phyloP scores from a whole-genome alignment of 2,329 filamentous ascomycete species.

The Exophiala xenobiotica region DNA sequence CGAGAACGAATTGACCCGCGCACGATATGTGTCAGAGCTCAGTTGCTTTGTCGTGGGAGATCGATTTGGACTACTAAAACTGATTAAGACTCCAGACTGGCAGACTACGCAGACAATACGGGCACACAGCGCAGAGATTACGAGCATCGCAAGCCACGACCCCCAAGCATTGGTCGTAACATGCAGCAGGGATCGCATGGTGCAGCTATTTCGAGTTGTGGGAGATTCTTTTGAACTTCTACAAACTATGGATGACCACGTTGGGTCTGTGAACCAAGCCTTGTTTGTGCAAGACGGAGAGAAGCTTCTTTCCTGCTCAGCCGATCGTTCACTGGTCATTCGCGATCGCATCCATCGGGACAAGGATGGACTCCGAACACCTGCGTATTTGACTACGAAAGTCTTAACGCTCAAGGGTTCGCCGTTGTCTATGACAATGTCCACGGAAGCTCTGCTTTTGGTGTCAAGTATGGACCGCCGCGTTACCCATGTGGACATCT shows the following conservation, averaged over 20 bases:
- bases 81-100: slow-evolving; percentile 48
- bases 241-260: slow-evolving; percentile 89
- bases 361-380: slow-evolving; percentile 49
- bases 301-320: slow-evolving; percentile 78
- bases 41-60: slow-evolving; percentile 78
- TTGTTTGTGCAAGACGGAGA: slow-evolving; percentile 70
- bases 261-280: slow-evolving; percentile 76
- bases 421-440: slow-evolving; percentile 77
- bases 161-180: slow-evolving; percentile 70
- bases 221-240: slow-evolving; percentile 68
- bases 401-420: slow-evolving; percentile 82
- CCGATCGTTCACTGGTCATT: slow-evolving; percentile 83
- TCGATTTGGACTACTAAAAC: slow-evolving; percentile 73
- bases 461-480: slow-evolving; percentile 64
- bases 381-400: slow-evolving; percentile 74
- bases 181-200: slow-evolving; percentile 84
- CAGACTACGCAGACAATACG: slow-evolving; percentile 69
- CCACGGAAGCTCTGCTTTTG: slow-evolving; percentile 59
- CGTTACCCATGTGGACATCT: slow-evolving; percentile 60
- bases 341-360: slow-evolving; percentile 71
- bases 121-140: slow-evolving; percentile 82
- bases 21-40: slow-evolving; percentile 61
- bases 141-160: slow-evolving; percentile 70
- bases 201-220: slow-evolving; percentile 75
- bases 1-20: slow-evolving; percentile 58